Evolutionary conservation across 345 rosid species (phyloP).

Genomic region (Combretum micranthum): DNA sequence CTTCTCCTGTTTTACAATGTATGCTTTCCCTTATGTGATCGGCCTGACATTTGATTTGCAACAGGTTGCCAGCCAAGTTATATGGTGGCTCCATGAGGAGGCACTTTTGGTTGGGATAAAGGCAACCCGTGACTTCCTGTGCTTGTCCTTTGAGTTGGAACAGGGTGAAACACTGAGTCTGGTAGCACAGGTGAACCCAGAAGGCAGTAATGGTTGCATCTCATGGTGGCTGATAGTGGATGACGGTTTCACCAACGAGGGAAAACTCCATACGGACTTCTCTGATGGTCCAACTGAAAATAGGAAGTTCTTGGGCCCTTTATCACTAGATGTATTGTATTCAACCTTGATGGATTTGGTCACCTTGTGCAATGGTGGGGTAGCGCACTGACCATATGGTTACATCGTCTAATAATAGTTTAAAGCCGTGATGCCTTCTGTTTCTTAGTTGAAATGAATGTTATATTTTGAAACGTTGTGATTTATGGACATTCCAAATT

Average conservation of each 20-base stretch:
- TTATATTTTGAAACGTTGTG: too few relatives aligned
- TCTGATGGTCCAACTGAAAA: conserved; percentile 44
- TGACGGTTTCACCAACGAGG: conserved; percentile 57
- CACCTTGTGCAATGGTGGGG: conserved; percentile 54
- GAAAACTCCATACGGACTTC: conserved; percentile 30
- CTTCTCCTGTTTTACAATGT: neutral
- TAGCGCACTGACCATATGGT: conserved; percentile 13
- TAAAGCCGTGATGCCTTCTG: too few relatives aligned
- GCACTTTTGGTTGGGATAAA: conserved; percentile 78
- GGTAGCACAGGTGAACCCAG: conserved; percentile 78
- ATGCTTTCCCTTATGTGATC: neutral
- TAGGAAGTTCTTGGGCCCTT: conserved; percentile 66
- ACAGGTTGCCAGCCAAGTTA: conserved; percentile 93
- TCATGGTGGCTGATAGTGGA: conserved; percentile 94
- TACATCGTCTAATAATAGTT: neutral
- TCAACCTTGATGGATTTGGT: conserved; percentile 75
- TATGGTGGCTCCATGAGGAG: conserved; percentile 87
- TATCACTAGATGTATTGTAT: conserved; percentile 59
- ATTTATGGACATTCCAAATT: too few relatives aligned
- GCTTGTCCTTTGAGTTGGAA: conserved; percentile 72
- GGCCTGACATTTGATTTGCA: conserved; percentile 7
- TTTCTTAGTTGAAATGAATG: neutral
- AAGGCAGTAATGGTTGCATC: conserved; percentile 60
- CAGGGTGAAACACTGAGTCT: conserved; percentile 82
- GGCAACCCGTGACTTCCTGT: conserved; percentile 61